Conservation (phyloP, 2,329 filamentous ascomycete species). For the Alternaria infectoria region DNA sequence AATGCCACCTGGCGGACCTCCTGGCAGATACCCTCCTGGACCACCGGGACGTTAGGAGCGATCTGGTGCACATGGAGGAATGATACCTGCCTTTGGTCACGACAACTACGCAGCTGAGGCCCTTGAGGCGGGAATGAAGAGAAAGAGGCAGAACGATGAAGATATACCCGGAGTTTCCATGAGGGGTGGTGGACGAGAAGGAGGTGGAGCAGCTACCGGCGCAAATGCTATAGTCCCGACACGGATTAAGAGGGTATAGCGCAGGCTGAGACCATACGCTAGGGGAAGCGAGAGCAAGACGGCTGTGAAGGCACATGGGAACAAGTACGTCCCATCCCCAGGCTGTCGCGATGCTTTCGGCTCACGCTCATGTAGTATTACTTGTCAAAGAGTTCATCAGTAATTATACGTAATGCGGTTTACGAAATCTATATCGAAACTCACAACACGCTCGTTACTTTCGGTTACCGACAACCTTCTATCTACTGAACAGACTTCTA, state of each 20-base stretch:
- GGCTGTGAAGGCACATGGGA: neutral
- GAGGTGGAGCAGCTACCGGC: conserved; percentile 24
- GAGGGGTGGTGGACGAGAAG: conserved; percentile 12
- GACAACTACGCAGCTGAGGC: conserved; percentile 5
- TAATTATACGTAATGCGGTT: neutral
- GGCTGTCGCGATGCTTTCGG: neutral
- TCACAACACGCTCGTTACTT: neutral
- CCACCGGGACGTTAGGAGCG: conserved; percentile 34
- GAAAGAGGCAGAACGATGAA: conserved; percentile 14
- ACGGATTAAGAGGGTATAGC: conserved; percentile 10
- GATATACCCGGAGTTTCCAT: conserved; percentile 24
- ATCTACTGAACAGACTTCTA: neutral
- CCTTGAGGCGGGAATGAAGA: conserved; percentile 6
- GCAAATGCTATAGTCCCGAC: conserved; percentile 24
- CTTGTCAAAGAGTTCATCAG: neutral
- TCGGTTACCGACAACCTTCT: neutral
- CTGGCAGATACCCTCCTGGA: conserved; percentile 33
- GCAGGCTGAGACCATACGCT: neutral
- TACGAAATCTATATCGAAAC: neutral
- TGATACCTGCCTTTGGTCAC: conserved; percentile 2
- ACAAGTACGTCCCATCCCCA: neutral
- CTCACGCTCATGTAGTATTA: conserved; percentile 21
- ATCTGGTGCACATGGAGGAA: conserved; percentile 13
- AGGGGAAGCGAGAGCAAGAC: neutral
- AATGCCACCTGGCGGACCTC: conserved; percentile 33